These are phyloP conservation scores for Xylaria telfairii DNA, from an alignment of 495 filamentous ascomycete species.

Conservation along the genomic window DNA sequence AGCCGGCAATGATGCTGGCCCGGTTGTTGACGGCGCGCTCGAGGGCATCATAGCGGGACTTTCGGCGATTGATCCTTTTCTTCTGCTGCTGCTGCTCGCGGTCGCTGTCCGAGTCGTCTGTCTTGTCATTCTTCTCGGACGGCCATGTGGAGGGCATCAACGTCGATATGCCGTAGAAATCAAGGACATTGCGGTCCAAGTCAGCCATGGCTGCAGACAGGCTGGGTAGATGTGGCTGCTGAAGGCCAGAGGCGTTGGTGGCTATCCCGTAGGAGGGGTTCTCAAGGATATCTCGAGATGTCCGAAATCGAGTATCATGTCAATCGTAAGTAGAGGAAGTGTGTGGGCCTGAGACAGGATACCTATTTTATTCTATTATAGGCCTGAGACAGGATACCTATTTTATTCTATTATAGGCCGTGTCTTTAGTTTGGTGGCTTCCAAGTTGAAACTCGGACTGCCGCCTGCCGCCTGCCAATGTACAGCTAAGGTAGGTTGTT, in stretches of 20 bases:
- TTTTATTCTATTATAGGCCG: too few relatives aligned
- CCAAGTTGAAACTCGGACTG: background rate
- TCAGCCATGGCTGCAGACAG: conserved; percentile 55
- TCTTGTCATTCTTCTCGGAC: conserved; percentile 71
- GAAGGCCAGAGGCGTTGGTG: background rate
- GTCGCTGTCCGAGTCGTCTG: conserved; percentile 70
- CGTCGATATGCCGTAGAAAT: conserved; percentile 85
- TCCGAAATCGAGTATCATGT: background rate
- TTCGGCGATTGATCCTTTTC: conserved; percentile 62
- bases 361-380: too few relatives aligned
- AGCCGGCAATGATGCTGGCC: conserved; percentile 68
- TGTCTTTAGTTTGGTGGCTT: background rate
- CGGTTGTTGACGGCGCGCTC: conserved; percentile 73
- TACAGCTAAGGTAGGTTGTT: too few relatives aligned
- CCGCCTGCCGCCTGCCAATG: background rate
- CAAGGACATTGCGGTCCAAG: conserved; percentile 75
- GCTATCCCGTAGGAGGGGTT: background rate
- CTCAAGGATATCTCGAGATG: background rate
- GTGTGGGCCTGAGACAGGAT: background rate
- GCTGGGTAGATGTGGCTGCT: background rate
- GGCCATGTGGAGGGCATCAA: conserved; percentile 89
- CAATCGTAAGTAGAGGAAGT: background rate
- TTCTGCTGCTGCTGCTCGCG: conserved; percentile 50
- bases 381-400: too few relatives aligned
- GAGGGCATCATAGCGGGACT: conserved; percentile 83